Evolutionary conservation across 2,329 filamentous ascomycete species (phyloP).

Genomic region (Albifimbria verrucaria): DNA sequence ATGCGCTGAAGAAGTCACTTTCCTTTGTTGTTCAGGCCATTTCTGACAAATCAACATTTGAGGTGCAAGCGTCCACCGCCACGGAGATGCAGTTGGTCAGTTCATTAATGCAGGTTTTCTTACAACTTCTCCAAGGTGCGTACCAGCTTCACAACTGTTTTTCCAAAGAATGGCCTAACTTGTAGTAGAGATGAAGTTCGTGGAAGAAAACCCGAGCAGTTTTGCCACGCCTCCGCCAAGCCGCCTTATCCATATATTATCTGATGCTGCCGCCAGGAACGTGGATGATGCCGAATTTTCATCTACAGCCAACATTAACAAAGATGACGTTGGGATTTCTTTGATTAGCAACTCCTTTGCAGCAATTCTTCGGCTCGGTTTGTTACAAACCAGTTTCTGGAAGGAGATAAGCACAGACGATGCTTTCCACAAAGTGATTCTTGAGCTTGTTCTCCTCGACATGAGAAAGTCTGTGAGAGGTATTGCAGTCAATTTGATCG

Average conservation of each 20-base stretch:
- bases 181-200: neutral
- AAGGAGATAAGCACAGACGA: slow-evolving; percentile 16
- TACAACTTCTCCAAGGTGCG: slow-evolving; percentile 24
- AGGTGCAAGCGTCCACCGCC: slow-evolving; percentile 17
- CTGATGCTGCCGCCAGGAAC: neutral
- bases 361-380: slow-evolving; percentile 25
- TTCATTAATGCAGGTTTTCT: slow-evolving; percentile 23
- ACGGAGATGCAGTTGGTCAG: slow-evolving; percentile 24
- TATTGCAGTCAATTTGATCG: slow-evolving; percentile 30
- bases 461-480: slow-evolving; percentile 20
- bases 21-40: slow-evolving; percentile 58
- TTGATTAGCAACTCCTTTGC: slow-evolving; percentile 23
- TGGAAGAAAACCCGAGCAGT: neutral
- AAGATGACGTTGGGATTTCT: slow-evolving; percentile 19
- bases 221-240: too few relatives aligned
- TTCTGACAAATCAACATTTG: slow-evolving; percentile 52
- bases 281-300: too few relatives aligned
- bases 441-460: slow-evolving; percentile 24
- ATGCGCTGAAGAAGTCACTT: slow-evolving; percentile 42
- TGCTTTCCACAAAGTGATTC: slow-evolving; percentile 17
- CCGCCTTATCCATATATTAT: neutral
- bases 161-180: neutral
- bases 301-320: slow-evolving; percentile 15
- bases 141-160: neutral
- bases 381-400: slow-evolving; percentile 25